Percentiles rank a stretch among this genome's conserved stretches.
Evolutionary conservation across 148 eudicot species (phyloP).

Genomic region (Persicaria maculosa): DNA sequence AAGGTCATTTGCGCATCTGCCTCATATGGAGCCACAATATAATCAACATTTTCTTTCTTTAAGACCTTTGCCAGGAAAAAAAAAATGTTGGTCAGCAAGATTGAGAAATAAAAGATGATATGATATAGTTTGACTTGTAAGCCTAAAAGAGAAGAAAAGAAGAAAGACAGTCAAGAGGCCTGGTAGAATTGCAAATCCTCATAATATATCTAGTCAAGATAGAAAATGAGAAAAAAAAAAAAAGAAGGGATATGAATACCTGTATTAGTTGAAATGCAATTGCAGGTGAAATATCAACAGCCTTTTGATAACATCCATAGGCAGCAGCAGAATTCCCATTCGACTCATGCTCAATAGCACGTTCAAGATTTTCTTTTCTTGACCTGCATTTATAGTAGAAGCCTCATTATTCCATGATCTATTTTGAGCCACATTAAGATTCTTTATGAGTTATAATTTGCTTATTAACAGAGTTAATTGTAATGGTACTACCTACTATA

Average conservation of each 20-base stretch:
- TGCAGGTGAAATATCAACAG: constrained; percentile 87
- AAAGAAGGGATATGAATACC: constrained; percentile 28
- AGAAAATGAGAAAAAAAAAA: background rate
- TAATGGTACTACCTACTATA: background rate
- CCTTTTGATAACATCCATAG: constrained; percentile 88
- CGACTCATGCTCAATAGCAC: constrained; percentile 90
- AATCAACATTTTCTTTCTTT: constrained; percentile 59
- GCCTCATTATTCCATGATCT: background rate
- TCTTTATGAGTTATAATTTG: background rate
- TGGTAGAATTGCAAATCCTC: constrained; percentile 1
- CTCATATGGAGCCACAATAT: constrained; percentile 94
- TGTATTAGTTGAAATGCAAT: constrained; percentile 82
- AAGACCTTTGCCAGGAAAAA: constrained; percentile 49
- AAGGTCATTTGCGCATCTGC: constrained; percentile 99
- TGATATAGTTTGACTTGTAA: background rate
- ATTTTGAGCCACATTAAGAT: background rate
- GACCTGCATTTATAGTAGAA: constrained; percentile 37
- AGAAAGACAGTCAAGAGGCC: background rate
- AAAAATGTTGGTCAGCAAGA: constrained; percentile 7
- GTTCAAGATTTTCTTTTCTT: constrained; percentile 85
- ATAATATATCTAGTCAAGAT: background rate
- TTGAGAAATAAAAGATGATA: background rate
- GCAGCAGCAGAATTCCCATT: constrained; percentile 82
- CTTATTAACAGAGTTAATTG: background rate
- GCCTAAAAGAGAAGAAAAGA: background rate